Base-by-base conservation (phyloP, 306 rosid species). In the Arachis hypogaea region DNA sequence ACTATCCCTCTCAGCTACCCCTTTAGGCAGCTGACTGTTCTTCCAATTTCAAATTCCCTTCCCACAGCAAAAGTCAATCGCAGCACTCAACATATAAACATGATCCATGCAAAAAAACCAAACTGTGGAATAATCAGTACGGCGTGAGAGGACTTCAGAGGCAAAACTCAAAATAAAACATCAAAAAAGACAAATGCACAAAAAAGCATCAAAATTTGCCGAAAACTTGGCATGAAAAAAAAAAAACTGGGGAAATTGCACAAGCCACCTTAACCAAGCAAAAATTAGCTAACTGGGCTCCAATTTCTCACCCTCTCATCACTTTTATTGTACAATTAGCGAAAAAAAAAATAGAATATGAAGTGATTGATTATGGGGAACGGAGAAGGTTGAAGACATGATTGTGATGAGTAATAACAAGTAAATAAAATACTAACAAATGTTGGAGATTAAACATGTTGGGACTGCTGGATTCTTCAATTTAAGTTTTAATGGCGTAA, bases 1-100 rank as follows among this genome's bases (percentile, higher is more conserved):
- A 77, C 81, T 84, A 68, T 28, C 54, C 75, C 86, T 73, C 86
- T 73, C 84, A 80, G 74, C 82, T 41, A 60, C 72, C 85, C 75
- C 66, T 43, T 14, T 45, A 61, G 69, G 65, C 68, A 75, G 83
- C 81, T 78, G 79, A 80, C 75, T 64, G 8, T 45, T 52, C 75
- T 66, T 63, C 63, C 68, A 85, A 68, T 75, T 75, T 69, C 52
- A 80, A 75, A 71, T 76, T 66, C 22, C 57, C 76, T 29, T 22
- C 63, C 62, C 73, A 81, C 56, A 71, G 81, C 62, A 38, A 71
- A 74, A 73, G 68, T 57, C 51, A 74, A 59, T 69, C 67, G 67
- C 30, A 62, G 67, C 30, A 62, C 63, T 66, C 66, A 22, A 67
- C 69, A 46, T 12, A 77, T 71, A 55, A 42, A 59, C 70, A 28